Evolutionary conservation across 768 basidiomycete species (phyloP).

Genomic region (Serendipita sp.): DNA sequence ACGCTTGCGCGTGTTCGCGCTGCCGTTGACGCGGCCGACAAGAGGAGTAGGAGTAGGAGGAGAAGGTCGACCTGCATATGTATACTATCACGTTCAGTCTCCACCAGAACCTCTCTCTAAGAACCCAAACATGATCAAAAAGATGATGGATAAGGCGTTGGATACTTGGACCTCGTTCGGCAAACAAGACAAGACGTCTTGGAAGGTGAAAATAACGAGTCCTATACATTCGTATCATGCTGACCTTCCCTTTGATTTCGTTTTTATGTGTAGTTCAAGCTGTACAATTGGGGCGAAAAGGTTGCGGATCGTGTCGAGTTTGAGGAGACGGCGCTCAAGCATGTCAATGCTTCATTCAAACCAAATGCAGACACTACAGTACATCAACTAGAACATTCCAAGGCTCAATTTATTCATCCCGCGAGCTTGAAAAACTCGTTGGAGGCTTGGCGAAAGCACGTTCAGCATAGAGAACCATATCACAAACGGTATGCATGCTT

Average conservation of each 20-base stretch:
- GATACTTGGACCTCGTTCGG: slow-evolving; percentile 13
- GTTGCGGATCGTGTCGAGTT: slow-evolving; percentile 12
- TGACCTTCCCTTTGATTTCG: neutral
- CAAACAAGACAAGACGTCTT: slow-evolving; percentile 10
- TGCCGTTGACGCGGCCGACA: neutral
- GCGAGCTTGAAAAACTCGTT: neutral
- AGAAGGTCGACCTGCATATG: neutral
- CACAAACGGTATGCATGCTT: neutral
- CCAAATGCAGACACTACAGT: neutral
- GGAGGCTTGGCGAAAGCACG: neutral
- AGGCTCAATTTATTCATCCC: neutral
- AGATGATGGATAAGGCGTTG: slow-evolving; percentile 6
- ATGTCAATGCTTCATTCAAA: slow-evolving; percentile 12
- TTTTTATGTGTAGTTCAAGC: slow-evolving; percentile 9
- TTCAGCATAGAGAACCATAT: slow-evolving; percentile 3
- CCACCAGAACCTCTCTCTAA: neutral
- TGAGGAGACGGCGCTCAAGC: slow-evolving; percentile 13
- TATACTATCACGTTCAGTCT: slow-evolving; percentile 6
- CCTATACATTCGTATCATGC: neutral
- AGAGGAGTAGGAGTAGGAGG: neutral
- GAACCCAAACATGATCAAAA: neutral
- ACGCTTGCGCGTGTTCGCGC: neutral
- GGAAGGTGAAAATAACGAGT: slow-evolving; percentile 11
- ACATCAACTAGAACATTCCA: neutral
- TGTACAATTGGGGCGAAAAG: slow-evolving; percentile 10